These are phyloP conservation scores for Termitomyces eurrhizus DNA, from an alignment of 768 basidiomycete genomes.

Conservation along the genomic window DNA sequence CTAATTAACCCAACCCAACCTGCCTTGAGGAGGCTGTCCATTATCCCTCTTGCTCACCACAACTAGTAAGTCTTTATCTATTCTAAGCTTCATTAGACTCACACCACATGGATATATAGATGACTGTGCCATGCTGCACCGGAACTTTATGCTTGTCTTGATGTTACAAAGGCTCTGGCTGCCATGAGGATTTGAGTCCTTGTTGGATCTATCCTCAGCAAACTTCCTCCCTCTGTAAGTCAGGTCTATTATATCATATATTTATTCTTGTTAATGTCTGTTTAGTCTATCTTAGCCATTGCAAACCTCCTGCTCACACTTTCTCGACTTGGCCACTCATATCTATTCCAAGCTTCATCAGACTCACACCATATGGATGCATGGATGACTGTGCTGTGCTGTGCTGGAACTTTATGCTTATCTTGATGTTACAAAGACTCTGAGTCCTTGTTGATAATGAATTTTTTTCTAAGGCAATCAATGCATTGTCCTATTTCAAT, in stretches of 20 bases:
- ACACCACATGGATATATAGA: too few relatives aligned
- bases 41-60: too few relatives aligned
- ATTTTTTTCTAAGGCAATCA: conserved; percentile 38
- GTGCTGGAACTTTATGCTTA: too few relatives aligned
- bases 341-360: conserved; percentile 85
- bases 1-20: too few relatives aligned
- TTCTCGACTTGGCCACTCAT: conserved; percentile 84
- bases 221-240: conserved; percentile 70
- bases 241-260: conserved; percentile 12
- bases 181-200: conserved; percentile 63
- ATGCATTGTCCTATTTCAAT: too few relatives aligned
- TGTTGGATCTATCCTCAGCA: conserved; percentile 54
- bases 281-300: conserved; percentile 70
- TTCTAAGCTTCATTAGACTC: conserved; percentile 86
- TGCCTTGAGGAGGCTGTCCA: too few relatives aligned
- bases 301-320: conserved; percentile 71
- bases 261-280: background rate
- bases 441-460: conserved; percentile 67
- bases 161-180: conserved; percentile 69
- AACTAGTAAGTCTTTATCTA: too few relatives aligned
- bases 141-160: conserved; percentile 58
- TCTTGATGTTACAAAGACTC: too few relatives aligned
- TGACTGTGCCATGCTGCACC: too few relatives aligned
- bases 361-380: too few relatives aligned
- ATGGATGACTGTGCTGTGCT: too few relatives aligned